Base-by-base conservation (phyloP, 257 asterid genomes). In the Coffea canephora region DNA sequence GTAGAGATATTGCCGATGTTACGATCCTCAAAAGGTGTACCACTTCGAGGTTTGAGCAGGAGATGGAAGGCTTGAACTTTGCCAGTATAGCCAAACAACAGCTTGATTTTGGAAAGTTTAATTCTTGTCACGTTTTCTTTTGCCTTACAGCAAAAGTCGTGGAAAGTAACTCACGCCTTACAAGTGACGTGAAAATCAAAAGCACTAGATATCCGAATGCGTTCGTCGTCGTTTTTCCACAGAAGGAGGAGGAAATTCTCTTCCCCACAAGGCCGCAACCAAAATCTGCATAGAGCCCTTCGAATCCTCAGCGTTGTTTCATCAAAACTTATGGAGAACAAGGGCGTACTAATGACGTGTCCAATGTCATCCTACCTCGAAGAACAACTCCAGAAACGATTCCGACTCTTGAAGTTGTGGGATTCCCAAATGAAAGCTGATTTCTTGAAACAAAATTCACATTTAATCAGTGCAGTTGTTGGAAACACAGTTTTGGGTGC, bases 331-430 rank as follows among this genome's bases (percentile, higher is more conserved):
- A 39, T 92, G 98, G 89, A 87, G 85, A 69, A 76, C 11, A 76
- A 79, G 14, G 89, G 93, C 49, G 95, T 94, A 18, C 76, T 94
- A 59, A 78, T 92, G 90, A 86, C 90, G 50, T 83, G 83, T 23
- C 92, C 93, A 68, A 90, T 91, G 94, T 52, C 80, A 39, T 54
- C 85, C 9, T 94, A 92, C 83, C 87, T 94, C 34, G 97, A 94
- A 84, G 75, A 83, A 70, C 81, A 94, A 41, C 91, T 94, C 82
- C 75, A 77, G 54, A 86, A 86, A 16, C 94, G 96, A 46, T 92
- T 90, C 94, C 89, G 82, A 0, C 92, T 92, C 85, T 84, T 90
- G 81, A 86, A 82, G 34, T 83, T 83, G 39, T 92, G 97, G 95
- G 91, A 87, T 70, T 77, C 75, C 9, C 82, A 90, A 43, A 77